Conservation (phyloP, 345 rosid species). For the Dipteronia dyeriana region DNA sequence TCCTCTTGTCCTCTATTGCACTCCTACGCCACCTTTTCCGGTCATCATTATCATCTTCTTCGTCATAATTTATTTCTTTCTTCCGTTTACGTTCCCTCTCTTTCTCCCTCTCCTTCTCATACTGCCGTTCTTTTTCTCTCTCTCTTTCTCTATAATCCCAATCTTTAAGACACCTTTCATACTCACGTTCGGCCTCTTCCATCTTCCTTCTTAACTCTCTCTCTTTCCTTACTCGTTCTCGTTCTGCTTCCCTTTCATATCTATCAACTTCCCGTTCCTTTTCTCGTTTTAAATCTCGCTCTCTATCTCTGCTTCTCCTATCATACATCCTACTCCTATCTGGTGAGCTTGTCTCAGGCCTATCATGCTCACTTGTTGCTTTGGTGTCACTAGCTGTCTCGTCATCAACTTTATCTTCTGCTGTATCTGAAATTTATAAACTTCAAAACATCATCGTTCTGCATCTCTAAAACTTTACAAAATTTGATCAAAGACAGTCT, state of each 20-base stretch:
- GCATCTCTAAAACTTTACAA: background rate
- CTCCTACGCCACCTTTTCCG: conserved; percentile 84
- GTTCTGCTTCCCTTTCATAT: conserved; percentile 87
- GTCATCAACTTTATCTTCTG: conserved; percentile 60
- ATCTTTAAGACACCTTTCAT: conserved; percentile 81
- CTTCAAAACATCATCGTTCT: background rate
- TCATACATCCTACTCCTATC: conserved; percentile 70
- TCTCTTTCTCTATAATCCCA: conserved; percentile 97
- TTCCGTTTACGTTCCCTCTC: conserved; percentile 88
- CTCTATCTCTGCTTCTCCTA: conserved; percentile 77
- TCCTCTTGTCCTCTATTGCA: conserved; percentile 74
- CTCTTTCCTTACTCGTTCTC: conserved; percentile 84
- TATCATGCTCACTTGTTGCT: conserved; percentile 58
- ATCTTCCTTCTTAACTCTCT: conserved; percentile 90
- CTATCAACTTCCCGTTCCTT: conserved; percentile 89
- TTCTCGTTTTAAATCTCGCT: conserved; percentile 66
- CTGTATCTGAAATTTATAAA: conserved; percentile 42
- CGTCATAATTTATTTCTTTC: conserved; percentile 80
- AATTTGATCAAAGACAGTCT: background rate
- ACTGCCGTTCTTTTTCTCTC: conserved; percentile 85
- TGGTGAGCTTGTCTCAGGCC: conserved; percentile 79
- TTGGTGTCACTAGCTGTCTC: conserved; percentile 67
- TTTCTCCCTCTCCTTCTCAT: conserved; percentile 91
- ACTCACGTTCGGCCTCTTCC: conserved; percentile 92
- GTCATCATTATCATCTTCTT: conserved; percentile 84